A percentile compares a stretch with the other conserved stretches of the same genome.
Evolutionary conservation across 345 rosid genomes (phyloP).

Genomic region (Salix exigua): DNA sequence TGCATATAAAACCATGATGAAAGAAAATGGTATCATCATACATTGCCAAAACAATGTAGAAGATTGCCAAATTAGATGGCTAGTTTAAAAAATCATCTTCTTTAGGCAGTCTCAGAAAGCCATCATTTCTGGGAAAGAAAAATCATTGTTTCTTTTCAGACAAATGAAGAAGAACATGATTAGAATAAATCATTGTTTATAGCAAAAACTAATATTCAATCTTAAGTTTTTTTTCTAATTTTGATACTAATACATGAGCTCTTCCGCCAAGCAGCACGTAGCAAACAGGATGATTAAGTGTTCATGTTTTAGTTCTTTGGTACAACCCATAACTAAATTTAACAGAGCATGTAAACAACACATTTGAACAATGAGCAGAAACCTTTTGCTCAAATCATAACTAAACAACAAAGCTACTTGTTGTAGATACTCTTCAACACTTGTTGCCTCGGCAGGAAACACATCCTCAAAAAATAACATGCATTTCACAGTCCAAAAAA

Average conservation of each 20-base stretch:
- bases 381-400: background rate
- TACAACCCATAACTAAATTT: background rate
- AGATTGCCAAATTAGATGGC: background rate
- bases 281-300: background rate
- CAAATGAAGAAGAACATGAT: background rate
- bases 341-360: background rate
- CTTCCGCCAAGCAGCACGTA: background rate
- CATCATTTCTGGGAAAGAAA: background rate
- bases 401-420: constrained; percentile 51
- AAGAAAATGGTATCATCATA: background rate
- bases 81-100: background rate
- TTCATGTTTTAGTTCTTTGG: background rate
- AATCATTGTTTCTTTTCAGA: background rate
- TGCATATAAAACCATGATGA: background rate
- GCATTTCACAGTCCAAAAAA: too few species aligned
- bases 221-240: too few species aligned
- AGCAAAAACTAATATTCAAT: too few species aligned
- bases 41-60: background rate
- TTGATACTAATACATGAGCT: background rate
- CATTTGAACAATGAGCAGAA: background rate
- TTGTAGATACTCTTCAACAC: constrained; percentile 90
- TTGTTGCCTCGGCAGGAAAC: constrained; percentile 92
- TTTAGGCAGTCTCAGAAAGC: background rate
- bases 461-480: constrained; percentile 99
- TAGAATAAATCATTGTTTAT: background rate